Percentiles rank a stretch among this genome's conserved stretches.
These are phyloP conservation scores for Chlorella sp. DNA, from an alignment of 139 green algal species.

Conservation along the genomic window DNA sequence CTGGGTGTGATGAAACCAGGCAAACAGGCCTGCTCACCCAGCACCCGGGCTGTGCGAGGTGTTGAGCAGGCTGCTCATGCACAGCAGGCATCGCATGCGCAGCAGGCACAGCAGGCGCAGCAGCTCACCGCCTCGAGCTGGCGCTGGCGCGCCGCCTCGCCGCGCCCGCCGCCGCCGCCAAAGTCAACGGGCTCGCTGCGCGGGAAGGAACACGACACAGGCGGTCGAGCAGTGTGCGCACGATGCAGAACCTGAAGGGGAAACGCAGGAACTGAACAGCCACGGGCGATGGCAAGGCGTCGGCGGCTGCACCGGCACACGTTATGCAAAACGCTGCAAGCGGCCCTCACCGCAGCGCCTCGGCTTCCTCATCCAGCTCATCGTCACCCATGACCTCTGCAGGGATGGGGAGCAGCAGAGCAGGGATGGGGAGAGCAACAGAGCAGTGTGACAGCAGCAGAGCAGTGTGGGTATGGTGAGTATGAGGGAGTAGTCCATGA, in stretches of 20 bases:
- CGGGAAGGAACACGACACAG: no score
- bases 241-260: not conserved
- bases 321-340: not conserved
- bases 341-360: slow-evolving; percentile 11
- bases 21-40: no score
- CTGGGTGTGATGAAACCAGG: no score
- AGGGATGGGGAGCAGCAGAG: not conserved
- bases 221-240: no score
- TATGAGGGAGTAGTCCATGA: no score
- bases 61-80: no score
- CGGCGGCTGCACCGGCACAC: no score
- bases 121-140: slow-evolving; percentile 22
- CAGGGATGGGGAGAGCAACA: not conserved
- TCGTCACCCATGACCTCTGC: slow-evolving; percentile 11
- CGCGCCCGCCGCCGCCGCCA: not conserved
- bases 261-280: not conserved
- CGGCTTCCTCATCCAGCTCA: slow-evolving; percentile 27
- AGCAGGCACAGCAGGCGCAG: not conserved
- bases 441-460: no score
- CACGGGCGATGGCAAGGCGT: not conserved
- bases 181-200: slow-evolving; percentile 19
- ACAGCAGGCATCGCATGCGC: not conserved
- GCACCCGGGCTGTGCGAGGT: no score
- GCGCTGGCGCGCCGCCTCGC: not conserved
- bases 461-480: no score